Evolutionary conservation across 2,329 filamentous ascomycete genomes (phyloP).

Genomic region (Rhynchosporium secalis): DNA sequence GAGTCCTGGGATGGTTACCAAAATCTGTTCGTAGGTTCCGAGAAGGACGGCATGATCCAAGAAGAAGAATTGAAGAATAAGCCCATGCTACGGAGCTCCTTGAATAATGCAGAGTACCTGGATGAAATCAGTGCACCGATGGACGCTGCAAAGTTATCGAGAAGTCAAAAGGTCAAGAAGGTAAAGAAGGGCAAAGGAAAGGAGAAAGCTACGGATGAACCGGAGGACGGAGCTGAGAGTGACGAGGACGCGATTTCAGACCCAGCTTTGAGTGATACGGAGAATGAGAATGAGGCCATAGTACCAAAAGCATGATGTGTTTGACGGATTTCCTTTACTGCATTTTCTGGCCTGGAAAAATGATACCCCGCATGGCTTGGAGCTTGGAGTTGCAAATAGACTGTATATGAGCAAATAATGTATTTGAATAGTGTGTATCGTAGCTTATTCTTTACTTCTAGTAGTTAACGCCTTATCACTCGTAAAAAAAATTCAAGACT

Average conservation of each 20-base stretch:
- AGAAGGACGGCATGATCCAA: slow-evolving; percentile 19
- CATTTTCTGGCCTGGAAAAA: slow-evolving; percentile 29
- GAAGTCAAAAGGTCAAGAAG: slow-evolving; percentile 33
- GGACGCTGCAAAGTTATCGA: slow-evolving; percentile 36
- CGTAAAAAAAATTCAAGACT: too few relatives aligned
- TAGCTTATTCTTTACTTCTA: background rate
- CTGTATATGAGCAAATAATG: background rate
- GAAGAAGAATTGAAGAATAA: slow-evolving; percentile 28
- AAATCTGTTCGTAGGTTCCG: slow-evolving; percentile 57
- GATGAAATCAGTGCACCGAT: slow-evolving; percentile 60
- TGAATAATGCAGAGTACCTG: slow-evolving; percentile 60
- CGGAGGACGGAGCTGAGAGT: slow-evolving; percentile 24
- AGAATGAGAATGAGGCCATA: slow-evolving; percentile 11
- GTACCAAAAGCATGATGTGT: slow-evolving; percentile 7
- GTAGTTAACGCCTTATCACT: too few relatives aligned
- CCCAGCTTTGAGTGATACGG: slow-evolving; percentile 18
- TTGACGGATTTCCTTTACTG: slow-evolving; percentile 19
- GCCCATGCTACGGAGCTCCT: slow-evolving; percentile 50
- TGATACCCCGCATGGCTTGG: slow-evolving; percentile 34
- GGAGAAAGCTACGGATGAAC: slow-evolving; percentile 19
- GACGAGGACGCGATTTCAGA: slow-evolving; percentile 26
- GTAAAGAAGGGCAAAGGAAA: slow-evolving; percentile 23
- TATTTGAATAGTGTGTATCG: background rate
- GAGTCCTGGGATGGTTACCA: slow-evolving; percentile 76
- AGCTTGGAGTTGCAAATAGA: slow-evolving; percentile 19